Evolutionary conservation across 441 rosid species (phyloP), one percentile per base, ranked within the genome.

Genomic region (Mallotus japonicus): DNA sequence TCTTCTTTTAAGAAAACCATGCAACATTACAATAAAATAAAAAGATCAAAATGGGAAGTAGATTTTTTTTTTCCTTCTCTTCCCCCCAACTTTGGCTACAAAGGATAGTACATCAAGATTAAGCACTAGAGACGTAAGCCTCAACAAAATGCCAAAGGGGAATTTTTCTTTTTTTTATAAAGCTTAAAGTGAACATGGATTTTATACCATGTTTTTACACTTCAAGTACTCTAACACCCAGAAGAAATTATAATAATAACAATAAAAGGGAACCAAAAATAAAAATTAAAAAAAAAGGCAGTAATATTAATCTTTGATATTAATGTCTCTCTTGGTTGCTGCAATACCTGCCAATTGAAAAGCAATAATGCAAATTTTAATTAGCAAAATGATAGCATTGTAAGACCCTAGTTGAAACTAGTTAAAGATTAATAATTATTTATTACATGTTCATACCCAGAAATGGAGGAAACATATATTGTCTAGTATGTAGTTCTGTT

Each of bases 1-100:
- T 85, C 89, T 84, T 87, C 89, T 85, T 88, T 86, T 82, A 82
- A 86, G 87, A 88, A 89, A 90, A 87, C 83, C 90, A 88, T 81
- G 84, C 76, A 71, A 73, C 82, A 78, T 28, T 88, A 85, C 86
- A 85, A 77, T 81, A 81, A 77, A 37, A 73, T 77, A 79, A 77
- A 74, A 78, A 70, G 69, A 63, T 37, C 40, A 37, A 62, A 77
- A 72, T 56, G 54, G 81, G 77, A 63, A 76, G 72, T 68, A 71
- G 78, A 74, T 78, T 49, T 71, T 47, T 58, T 8, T 11, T 16
- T 59, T 16, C 15, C 16, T 19, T 28, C 32, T 3, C 54, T 6
- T 44, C 70, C 12, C 12, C 28, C 76, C 65, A 42, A 57, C 55
- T 6, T 67, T 77, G 77, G 74, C 58, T 63, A 63, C 75, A 74